Evolutionary conservation across 2,329 filamentous ascomycete species (phyloP).

Genomic region (Fusarium clavum): DNA sequence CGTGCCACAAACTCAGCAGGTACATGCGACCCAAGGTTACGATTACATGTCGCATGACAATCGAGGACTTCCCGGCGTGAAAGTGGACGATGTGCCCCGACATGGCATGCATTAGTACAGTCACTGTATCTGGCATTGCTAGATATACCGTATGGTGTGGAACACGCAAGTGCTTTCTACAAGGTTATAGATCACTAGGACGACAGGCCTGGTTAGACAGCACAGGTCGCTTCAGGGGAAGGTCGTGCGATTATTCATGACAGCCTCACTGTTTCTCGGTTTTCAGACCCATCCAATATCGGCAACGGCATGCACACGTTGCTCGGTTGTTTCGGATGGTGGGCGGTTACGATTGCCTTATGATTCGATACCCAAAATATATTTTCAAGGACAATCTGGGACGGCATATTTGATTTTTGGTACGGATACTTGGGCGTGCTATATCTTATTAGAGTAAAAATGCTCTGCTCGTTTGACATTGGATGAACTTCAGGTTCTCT

Average conservation of each 20-base stretch:
- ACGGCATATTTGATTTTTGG: slow-evolving; percentile 30
- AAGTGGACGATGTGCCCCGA: slow-evolving; percentile 48
- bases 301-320: slow-evolving; percentile 11
- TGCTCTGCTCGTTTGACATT: slow-evolving; percentile 10
- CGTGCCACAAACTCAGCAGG: slow-evolving; percentile 45
- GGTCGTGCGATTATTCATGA: slow-evolving; percentile 13
- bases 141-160: slow-evolving; percentile 2
- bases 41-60: slow-evolving; percentile 52
- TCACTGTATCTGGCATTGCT: slow-evolving; percentile 3
- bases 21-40: slow-evolving; percentile 50
- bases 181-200: slow-evolving; percentile 41
- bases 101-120: slow-evolving; percentile 45
- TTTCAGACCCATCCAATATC: slow-evolving; percentile 14
- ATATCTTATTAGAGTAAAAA: slow-evolving; percentile 8
- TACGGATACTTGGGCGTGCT: slow-evolving; percentile 4
- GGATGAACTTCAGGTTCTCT: neutral
- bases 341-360: slow-evolving; percentile 21
- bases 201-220: slow-evolving; percentile 47
- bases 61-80: slow-evolving; percentile 48
- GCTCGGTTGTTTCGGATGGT: slow-evolving; percentile 22
- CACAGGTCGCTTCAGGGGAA: slow-evolving; percentile 43
- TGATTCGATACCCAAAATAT: slow-evolving; percentile 39
- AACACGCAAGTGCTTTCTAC: slow-evolving; percentile 16
- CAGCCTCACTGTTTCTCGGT: slow-evolving; percentile 20
- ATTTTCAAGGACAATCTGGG: slow-evolving; percentile 28